phyloP scores from a whole-genome alignment of 2,329 filamentous ascomycete genomes.

The Trichoderma brevicompactum region DNA sequence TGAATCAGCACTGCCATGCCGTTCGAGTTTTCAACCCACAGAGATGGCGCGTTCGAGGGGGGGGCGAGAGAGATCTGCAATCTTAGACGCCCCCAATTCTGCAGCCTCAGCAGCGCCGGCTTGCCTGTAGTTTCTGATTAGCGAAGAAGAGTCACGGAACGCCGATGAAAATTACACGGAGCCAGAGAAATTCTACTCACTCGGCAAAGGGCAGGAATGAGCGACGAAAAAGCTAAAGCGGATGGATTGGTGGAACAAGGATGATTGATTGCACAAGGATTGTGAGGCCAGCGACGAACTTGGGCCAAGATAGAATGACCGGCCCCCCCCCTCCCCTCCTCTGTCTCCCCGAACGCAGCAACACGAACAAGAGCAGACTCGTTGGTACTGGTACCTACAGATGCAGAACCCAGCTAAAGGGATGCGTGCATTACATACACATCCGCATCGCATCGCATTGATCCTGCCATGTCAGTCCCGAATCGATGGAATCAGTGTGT shows the following conservation, averaged over 20 bases:
- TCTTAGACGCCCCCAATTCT: not conserved
- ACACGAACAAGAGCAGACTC: no score
- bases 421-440: slow-evolving; percentile 1
- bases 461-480: slow-evolving; percentile 8
- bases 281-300: no score
- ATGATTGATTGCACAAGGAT: no score
- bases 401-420: not conserved
- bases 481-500: slow-evolving; percentile 23
- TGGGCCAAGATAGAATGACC: no score
- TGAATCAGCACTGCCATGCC: no score
- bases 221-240: no score
- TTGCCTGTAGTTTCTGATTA: slow-evolving; percentile 5
- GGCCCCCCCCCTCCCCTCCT: no score
- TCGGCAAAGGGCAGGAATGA: no score
- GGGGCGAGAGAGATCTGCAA: not conserved
- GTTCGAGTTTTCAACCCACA: not conserved
- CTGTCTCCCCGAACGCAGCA: no score
- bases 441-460: slow-evolving; percentile 1
- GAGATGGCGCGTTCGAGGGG: not conserved
- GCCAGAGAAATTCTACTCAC: not conserved
- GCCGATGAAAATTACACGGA: not conserved
- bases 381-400: not conserved
- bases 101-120: not conserved
- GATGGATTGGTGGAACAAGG: no score
- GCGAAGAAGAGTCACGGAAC: not conserved